Evolutionary conservation across 306 rosid species (phyloP), one percentile per base, ranked within the genome.

Genomic region (Betula pendula): DNA sequence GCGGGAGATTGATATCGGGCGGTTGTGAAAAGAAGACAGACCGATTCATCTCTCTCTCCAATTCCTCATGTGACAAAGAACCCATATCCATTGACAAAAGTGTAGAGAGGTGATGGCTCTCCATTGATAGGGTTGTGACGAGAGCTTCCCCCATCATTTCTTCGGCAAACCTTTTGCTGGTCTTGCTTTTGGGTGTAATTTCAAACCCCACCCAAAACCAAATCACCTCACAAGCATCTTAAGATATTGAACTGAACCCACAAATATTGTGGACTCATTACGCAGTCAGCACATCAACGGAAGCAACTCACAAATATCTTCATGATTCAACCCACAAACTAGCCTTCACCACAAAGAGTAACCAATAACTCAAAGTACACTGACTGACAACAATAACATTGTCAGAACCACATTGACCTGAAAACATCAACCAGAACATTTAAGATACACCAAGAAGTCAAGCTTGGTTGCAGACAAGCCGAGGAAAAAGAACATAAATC

Each of bases 21-120:
- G 98, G 98, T 0, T 93, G 90, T 9, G 96, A 77, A 62, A 85
- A 91, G 16, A 85, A 65, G 79, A 90, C 87, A 73, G 90, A 93
- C 27, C 94, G 89, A 70, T 83, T 90, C 91, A 87, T 91, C 84
- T 93, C 98, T 87, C 90, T 79, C 80, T 93, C 97, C 47, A 93
- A 60, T 80, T 93, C 98, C 77, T 93, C 98, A 15, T 88, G 96
- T 43, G 98, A 90, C 56, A 97, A 91, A 58, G 97, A 90, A 67
- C 97, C 90, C 74, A 97, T 90, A 84, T 93, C 98, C 97, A 93
- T 93, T 44, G 95, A 91, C 87, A 88, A 87, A 63, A 90, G 85
- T 47, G 98, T 90, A 40, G 98, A 91, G 0, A 93, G 96, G 72
- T 89, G 96, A 69, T 91, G 97, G 85, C 88, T 91, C 92, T 93